Percentiles rank a stretch among this genome's conserved stretches.
Conservation (phyloP, 441 rosid species). For the Rhodomyrtus psidioides region DNA sequence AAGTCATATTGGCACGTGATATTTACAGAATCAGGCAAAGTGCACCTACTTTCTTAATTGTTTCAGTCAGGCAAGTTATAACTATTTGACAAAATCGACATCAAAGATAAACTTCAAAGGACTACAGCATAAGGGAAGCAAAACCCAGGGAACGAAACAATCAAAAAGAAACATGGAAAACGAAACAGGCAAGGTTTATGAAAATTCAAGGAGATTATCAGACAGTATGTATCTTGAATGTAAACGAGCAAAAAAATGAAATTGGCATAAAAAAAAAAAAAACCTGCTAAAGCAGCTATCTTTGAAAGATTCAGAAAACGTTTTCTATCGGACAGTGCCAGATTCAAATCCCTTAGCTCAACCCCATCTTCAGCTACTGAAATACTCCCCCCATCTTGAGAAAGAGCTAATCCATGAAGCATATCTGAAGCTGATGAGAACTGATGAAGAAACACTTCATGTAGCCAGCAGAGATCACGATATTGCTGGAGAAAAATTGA, state of each 20-base stretch:
- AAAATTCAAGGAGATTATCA: not conserved
- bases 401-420: slow-evolving; percentile 71
- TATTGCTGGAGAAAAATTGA: slow-evolving; percentile 63
- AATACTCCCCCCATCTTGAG: slow-evolving; percentile 42
- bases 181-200: not conserved
- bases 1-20: not conserved
- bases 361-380: slow-evolving; percentile 35
- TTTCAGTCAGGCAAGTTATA: not conserved
- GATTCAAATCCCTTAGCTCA: slow-evolving; percentile 20
- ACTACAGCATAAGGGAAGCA: not conserved
- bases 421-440: slow-evolving; percentile 82
- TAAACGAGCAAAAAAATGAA: not conserved
- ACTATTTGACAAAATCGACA: not conserved
- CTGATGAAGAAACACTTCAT: slow-evolving; percentile 76
- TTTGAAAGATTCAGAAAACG: slow-evolving; percentile 77
- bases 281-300: slow-evolving; percentile 85
- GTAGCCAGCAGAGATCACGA: slow-evolving; percentile 73
- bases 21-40: not conserved
- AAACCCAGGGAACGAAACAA: not conserved
- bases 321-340: slow-evolving; percentile 61
- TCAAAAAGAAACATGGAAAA: not conserved
- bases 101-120: not conserved
- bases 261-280: not conserved
- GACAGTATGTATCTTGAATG: not conserved
- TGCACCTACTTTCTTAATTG: not conserved